Percentiles rank a stretch among this genome's conserved stretches.
Conservation (phyloP, 148 eudicot species). For the Rhododendron molle region DNA sequence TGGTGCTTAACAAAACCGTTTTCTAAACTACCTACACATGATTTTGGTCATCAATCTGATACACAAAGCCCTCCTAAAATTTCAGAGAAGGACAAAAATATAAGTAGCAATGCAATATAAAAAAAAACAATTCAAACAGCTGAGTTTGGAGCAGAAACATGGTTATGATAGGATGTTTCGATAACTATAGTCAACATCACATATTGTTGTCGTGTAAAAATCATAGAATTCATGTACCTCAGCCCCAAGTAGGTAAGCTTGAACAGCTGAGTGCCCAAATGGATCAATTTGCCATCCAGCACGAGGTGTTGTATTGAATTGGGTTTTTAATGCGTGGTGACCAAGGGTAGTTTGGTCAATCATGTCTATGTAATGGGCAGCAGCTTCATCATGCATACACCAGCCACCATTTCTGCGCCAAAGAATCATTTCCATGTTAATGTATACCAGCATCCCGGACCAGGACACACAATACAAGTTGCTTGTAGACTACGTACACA, state of each 20-base stretch:
- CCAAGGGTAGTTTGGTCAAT: conserved; percentile 93
- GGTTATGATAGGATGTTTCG: neutral
- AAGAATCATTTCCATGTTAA: conserved; percentile 9
- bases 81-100: neutral
- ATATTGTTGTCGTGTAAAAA: neutral
- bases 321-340: conserved; percentile 46
- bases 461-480: conserved; percentile 3
- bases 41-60: neutral
- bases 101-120: neutral
- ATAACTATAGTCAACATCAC: neutral
- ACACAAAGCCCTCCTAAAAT: neutral
- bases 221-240: conserved; percentile 41
- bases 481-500: conserved; percentile 32
- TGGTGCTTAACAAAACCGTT: neutral
- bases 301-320: conserved; percentile 75
- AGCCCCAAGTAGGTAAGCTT: conserved; percentile 77
- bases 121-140: neutral
- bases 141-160: conserved; percentile 2
- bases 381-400: conserved; percentile 95
- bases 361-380: conserved; percentile 80
- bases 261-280: conserved; percentile 95
- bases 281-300: conserved; percentile 99
- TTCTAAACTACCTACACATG: neutral
- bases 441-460: neutral
- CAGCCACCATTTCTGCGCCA: conserved; percentile 82